Base-by-base conservation (phyloP, 1,139 yeast genomes). In the Taiozyma sp. region DNA sequence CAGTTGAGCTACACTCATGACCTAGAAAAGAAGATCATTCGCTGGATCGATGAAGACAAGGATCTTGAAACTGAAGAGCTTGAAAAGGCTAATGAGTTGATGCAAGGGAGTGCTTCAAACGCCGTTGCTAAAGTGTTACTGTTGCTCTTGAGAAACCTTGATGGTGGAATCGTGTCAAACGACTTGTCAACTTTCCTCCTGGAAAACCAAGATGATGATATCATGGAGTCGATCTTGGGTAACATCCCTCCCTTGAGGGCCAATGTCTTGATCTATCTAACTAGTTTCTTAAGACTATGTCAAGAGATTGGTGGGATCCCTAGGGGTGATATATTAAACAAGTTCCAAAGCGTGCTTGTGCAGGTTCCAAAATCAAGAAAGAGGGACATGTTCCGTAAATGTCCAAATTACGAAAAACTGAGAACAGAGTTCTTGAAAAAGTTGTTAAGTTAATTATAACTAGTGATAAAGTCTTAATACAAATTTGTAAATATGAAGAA, bases 141-240 rank as follows among this genome's bases (percentile, higher is more conserved):
- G 12, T 51, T 70, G 4, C 49, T 76, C 5, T 55, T 76, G 51
- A 55, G 61, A 28, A 65, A 69, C 51, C 54, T 74, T 12, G 71
- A 74, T 22, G 77, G 73, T 23, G 76, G 76, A 3, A 62, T 76
- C 10, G 65, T 76, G 13, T 68, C 75, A 0, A 61, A 55, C 19
- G 71, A 70, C 30, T 58, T 70, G 39, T 64, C 70, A 8, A 57
- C 62, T 1, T 59, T 57, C 22, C 49, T 68, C 9, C 52, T 64
- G 30, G 58, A 44, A 4, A 46, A 43, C 19, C 57, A 54, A 19
- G 54, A 53, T 8, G 47, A 44, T 9, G 56, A 57, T 39, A 49
- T 58, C 7, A 24, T 59, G 53, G 64, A 60, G 36, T 55, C 58
- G 45, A 58, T 72, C 1, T 51, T 74, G 42, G 79, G 74, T 49